Conservation (phyloP, 2,329 filamentous ascomycete genomes). For the Colletotrichum spinosum region DNA sequence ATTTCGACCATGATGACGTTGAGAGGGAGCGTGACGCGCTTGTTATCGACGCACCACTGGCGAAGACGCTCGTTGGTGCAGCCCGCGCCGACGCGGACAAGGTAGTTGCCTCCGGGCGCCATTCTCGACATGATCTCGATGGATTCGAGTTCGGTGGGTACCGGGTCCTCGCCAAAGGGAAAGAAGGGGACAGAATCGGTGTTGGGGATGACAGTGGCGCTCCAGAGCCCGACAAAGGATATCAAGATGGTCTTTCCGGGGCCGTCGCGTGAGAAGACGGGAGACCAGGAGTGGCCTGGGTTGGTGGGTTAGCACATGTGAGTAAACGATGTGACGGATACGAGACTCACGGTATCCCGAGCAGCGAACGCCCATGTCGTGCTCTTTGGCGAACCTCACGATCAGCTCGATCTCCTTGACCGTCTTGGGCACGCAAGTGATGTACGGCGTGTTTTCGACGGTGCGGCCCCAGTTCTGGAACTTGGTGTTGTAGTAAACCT, state of each 20-base stretch:
- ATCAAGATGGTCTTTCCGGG: conserved; percentile 50
- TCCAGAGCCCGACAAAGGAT: conserved; percentile 53
- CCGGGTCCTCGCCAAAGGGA: conserved; percentile 35
- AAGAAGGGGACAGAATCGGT: conserved; percentile 46
- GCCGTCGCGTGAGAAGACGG: conserved; percentile 53
- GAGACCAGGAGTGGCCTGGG: conserved; percentile 53
- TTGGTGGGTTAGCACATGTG: background rate
- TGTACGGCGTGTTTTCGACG: conserved; percentile 51
- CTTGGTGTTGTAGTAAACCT: conserved; percentile 46
- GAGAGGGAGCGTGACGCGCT: conserved; percentile 55
- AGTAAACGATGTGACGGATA: background rate
- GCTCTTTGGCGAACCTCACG: conserved; percentile 49
- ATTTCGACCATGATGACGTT: conserved; percentile 62
- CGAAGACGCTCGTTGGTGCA: conserved; percentile 60
- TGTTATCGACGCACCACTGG: conserved; percentile 54
- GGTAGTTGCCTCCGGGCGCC: conserved; percentile 43
- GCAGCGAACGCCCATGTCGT: conserved; percentile 52
- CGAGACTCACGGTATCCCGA: conserved; percentile 50
- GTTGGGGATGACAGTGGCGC: conserved; percentile 52
- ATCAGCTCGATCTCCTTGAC: conserved; percentile 54
- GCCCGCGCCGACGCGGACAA: conserved; percentile 55
- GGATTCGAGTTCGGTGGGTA: conserved; percentile 50
- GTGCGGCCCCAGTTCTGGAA: conserved; percentile 57
- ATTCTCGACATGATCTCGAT: conserved; percentile 49
- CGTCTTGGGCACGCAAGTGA: conserved; percentile 55